phyloP scores from a whole-genome alignment of 805 yeast genomes.

The Blastobotrys terrestris region DNA sequence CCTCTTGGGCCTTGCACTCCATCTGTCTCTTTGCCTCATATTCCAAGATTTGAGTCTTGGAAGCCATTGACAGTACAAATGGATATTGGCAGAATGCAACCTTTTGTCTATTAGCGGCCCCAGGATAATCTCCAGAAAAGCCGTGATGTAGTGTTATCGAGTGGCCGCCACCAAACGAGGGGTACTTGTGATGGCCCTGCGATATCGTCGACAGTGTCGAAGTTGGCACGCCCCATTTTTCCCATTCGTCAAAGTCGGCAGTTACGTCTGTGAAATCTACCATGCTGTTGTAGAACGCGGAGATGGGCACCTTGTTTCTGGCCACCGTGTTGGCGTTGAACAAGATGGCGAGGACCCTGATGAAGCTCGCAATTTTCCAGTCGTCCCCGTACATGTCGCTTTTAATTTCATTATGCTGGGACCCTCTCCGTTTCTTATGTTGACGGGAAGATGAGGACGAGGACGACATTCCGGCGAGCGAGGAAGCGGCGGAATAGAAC shows the following conservation, averaged over 20 bases:
- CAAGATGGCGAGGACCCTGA: constrained; percentile 49
- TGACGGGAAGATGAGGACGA: neutral
- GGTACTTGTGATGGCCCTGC: neutral
- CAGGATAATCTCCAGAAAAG: neutral
- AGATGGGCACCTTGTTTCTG: constrained; percentile 31
- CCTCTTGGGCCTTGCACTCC: constrained; percentile 86
- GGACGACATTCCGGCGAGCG: neutral
- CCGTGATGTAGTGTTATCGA: neutral
- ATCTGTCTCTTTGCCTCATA: constrained; percentile 74
- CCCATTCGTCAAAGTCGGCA: constrained; percentile 85
- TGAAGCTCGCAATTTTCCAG: constrained; percentile 74
- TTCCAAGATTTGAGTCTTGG: constrained; percentile 74
- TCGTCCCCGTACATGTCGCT: constrained; percentile 64
- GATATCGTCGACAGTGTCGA: constrained; percentile 2
- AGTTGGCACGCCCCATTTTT: constrained; percentile 24
- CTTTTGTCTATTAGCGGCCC: constrained; percentile 13
- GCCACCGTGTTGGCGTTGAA: constrained; percentile 44
- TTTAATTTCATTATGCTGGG: constrained; percentile 13
- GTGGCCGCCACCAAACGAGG: neutral
- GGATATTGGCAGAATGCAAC: constrained; percentile 79
- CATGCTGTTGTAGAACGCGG: constrained; percentile 67
- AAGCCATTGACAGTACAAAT: constrained; percentile 71
- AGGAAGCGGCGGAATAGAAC: neutral
- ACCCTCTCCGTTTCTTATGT: constrained; percentile 2
- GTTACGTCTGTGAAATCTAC: constrained; percentile 73